Conservation (phyloP, 805 yeast species). For the Wickerhamiella sorbophila region DNA sequence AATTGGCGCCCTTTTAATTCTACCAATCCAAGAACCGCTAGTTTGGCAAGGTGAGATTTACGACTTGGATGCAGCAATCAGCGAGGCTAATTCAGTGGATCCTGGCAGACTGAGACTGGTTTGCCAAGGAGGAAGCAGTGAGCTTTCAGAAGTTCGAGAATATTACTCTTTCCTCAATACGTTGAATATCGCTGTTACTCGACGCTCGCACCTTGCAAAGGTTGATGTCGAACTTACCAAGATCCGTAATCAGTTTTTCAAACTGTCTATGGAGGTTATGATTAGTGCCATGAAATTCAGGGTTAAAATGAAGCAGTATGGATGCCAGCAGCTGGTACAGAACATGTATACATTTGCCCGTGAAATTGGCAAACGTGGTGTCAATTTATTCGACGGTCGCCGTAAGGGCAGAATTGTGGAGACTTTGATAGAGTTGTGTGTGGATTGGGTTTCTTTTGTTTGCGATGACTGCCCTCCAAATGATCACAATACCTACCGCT, state of each 20-base stretch:
- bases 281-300: constrained; percentile 40
- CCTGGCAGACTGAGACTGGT: constrained; percentile 56
- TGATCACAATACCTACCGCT: constrained; percentile 77
- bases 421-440: constrained; percentile 57
- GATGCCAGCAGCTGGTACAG: constrained; percentile 65
- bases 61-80: constrained; percentile 30
- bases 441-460: constrained; percentile 85
- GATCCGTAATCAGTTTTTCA: constrained; percentile 51
- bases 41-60: constrained; percentile 80
- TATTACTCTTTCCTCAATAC: constrained; percentile 6
- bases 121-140: constrained; percentile 51
- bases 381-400: constrained; percentile 47
- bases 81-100: constrained; percentile 31
- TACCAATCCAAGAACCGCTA: constrained; percentile 71
- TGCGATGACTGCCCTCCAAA: constrained; percentile 92
- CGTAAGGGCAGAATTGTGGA: constrained; percentile 55
- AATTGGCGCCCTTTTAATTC: constrained; percentile 51
- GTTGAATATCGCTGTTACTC: constrained; percentile 9
- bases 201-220: constrained; percentile 50
- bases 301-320: constrained; percentile 42
- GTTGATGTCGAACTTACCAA: constrained; percentile 61
- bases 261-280: constrained; percentile 50
- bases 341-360: constrained; percentile 62
- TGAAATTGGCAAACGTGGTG: constrained; percentile 64
- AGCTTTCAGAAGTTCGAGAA: constrained; percentile 32